Evolutionary conservation across 805 yeast species (phyloP), one percentile per base, ranked within the genome.

Genomic region (Danielozyma ontarioensis): DNA sequence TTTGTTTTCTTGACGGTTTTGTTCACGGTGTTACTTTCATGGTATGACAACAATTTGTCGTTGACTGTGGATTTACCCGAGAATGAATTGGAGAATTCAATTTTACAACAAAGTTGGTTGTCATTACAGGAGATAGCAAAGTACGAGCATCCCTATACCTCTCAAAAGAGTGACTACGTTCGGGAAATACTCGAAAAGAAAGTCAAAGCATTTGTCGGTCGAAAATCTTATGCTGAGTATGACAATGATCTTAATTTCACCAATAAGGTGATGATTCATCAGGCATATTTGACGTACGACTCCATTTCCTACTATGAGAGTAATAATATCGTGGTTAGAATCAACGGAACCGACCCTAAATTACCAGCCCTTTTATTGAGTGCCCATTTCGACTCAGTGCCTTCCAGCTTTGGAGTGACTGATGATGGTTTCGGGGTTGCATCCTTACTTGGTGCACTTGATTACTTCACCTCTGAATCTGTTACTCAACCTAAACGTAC

Each of bases 351-450:
- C 11, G 62, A 81, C 33, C 60, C 70, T 1, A 45, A 59, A 0
- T 57, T 83, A 31, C 81, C 83, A 1, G 94, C 88, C 1, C 55
- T 88, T 3, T 58, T 88, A 27, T 53, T 89, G 3, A 81, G 93
- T 45, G 88, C 96, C 4, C 97, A 89, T 60, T 89, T 65, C 48
- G 97, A 88, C 59, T 77, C 90, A 5, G 96, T 88, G 5, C 94
- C 96, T 14, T 76, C 94, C 2, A 78, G 87, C 4, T 77, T 65
- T 46, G 97, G 97, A 19, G 78, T 93, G 2, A 89, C 96, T 2
- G 97, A 89, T 54, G 96, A 87, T 51, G 96, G 96, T 1, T 78
- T 80, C 64, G 96, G 96, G 6, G 69, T 86, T 39, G 95, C 88
- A 1, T 72, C 93, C 7, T 63, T 88, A 69, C 59, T 88, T 30